Evolutionary conservation across 2,329 filamentous ascomycete genomes (phyloP).

Genomic region (Ambrosiella xylebori): DNA sequence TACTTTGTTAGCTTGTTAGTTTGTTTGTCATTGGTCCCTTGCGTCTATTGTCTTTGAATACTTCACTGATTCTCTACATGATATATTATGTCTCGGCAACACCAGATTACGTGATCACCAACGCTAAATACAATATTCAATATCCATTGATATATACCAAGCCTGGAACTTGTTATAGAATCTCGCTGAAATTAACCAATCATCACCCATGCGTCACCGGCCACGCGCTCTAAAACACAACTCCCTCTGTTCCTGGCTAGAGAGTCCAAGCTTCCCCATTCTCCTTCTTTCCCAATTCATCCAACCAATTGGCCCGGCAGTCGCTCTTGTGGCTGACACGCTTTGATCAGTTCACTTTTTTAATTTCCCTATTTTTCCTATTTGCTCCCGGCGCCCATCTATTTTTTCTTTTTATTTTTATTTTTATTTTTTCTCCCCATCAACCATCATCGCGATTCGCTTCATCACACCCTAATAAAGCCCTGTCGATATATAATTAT

Average conservation of each 20-base stretch:
- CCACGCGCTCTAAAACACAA: background rate
- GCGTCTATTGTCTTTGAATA: background rate
- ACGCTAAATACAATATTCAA: background rate
- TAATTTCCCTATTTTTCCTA: slow-evolving; percentile 3
- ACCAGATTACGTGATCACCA: no score
- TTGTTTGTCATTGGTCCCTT: background rate
- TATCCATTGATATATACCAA: background rate
- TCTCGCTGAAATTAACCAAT: background rate
- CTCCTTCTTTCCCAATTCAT: background rate
- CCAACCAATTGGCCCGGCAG: background rate
- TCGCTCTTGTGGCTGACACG: background rate
- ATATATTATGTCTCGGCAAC: background rate
- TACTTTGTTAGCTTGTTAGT: no score
- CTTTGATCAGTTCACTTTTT: background rate
- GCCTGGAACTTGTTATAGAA: background rate
- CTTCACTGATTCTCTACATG: background rate
- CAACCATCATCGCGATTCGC: background rate
- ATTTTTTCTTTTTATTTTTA: slow-evolving; percentile 7
- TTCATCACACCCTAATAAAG: background rate
- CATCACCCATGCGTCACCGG: background rate
- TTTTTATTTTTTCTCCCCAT: background rate
- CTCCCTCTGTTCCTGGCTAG: background rate
- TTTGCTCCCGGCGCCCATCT: background rate
- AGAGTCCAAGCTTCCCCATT: background rate
- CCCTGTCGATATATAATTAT: background rate